Base-by-base conservation (phyloP, 169 alveolate genomes). In the Theileria equi region DNA sequence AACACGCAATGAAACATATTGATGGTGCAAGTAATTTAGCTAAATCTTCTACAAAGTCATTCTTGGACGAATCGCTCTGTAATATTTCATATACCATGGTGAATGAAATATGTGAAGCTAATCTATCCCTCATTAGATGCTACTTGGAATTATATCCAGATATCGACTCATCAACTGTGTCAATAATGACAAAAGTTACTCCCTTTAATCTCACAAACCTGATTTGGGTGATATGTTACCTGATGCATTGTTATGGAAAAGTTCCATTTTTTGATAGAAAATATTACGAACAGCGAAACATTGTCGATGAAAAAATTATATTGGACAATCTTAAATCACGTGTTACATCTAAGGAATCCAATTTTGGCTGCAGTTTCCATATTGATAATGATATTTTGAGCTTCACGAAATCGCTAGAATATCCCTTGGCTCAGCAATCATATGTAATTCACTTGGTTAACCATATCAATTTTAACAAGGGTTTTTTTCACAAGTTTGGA, bases 341-440 rank as follows among this genome's bases (percentile, higher is more conserved):
- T n/a, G n/a, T n/a, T n/a, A n/a, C n/a, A n/a, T n/a, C n/a, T n/a
- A n/a, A n/a, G n/a, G n/a, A n/a, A n/a, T n/a, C n/a, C n/a, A n/a
- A n/a, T n/a, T n/a, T n/a, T n/a, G n/a, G n/a, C n/a, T n/a, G n/a
- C n/a, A n/a, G n/a, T n/a, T n/a, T n/a, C n/a, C n/a, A n/a, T n/a
- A n/a, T n/a, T n/a, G n/a, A n/a, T n/a, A n/a, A n/a, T n/a, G n/a
- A n/a, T n/a, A n/a, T n/a, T n/a, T 17, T 35, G 0, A 68, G 57
- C 19, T 35, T 54, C 17, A n/a, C 52, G 1, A 6, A 36, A 3
- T 16, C 66, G 4, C 23, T 44, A n/a, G 21, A 21, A 11, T 68
- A 54, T 26, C 84, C 84, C 21, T 40, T 74, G 47, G 59, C 84
- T 11, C 84, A 74, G 47, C 84, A 74, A 49, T 74, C 84, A 1